A percentile compares a stretch with the other conserved stretches of the same genome.
phyloP scores from a whole-genome alignment of 768 basidiomycete genomes.

The Boletus fagicola region DNA sequence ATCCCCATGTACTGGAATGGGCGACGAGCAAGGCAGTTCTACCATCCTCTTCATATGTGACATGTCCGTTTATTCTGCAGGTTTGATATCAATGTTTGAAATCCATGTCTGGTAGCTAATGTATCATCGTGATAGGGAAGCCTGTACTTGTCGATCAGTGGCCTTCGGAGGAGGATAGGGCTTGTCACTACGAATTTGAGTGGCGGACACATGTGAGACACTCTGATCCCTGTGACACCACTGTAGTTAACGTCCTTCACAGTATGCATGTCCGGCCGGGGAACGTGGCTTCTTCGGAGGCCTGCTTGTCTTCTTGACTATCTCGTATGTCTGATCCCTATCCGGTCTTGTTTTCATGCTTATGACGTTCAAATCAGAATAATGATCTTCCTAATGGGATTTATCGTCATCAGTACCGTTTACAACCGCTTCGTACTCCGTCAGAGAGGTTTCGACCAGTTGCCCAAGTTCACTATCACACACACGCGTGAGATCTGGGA shows the following conservation, averaged over 20 bases:
- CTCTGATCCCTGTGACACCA: not conserved
- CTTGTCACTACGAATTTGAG: conserved; percentile 81
- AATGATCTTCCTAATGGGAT: conserved; percentile 56
- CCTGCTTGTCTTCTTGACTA: conserved; percentile 54
- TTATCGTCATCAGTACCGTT: conserved; percentile 64
- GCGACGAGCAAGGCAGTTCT: conserved; percentile 52
- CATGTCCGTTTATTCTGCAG: conserved; percentile 53
- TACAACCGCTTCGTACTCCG: conserved; percentile 79
- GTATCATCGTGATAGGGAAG: conserved; percentile 31
- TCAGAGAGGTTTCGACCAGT: conserved; percentile 67
- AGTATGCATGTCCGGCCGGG: conserved; percentile 74
- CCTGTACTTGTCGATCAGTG: conserved; percentile 65
- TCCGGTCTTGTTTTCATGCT: not conserved
- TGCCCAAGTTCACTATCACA: conserved; percentile 56
- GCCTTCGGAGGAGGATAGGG: conserved; percentile 54
- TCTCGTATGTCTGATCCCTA: conserved; percentile 48
- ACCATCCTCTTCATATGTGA: conserved; percentile 80
- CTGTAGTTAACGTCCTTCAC: not conserved
- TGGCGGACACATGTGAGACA: conserved; percentile 74
- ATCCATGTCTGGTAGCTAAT: not conserved
- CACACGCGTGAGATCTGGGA: conserved; percentile 26
- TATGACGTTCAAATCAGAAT: conserved; percentile 38
- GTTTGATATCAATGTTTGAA: conserved; percentile 23
- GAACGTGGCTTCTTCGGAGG: conserved; percentile 50
- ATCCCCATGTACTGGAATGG: conserved; percentile 55